These are phyloP conservation scores for Syzygium malaccense DNA, from an alignment of 441 rosid genomes.

Conservation along the genomic window DNA sequence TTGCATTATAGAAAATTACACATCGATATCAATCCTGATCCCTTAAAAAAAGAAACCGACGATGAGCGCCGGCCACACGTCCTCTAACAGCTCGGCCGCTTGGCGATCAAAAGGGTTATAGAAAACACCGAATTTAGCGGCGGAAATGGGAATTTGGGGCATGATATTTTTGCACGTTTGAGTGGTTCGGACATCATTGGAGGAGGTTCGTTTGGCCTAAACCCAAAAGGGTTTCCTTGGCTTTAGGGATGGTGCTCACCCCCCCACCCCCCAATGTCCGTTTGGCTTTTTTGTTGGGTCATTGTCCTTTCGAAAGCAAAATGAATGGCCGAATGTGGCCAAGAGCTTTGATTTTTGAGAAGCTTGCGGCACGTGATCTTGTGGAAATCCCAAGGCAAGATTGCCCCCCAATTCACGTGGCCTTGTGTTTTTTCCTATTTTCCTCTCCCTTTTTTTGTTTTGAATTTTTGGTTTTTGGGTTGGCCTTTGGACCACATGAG, in stretches of 20 bases:
- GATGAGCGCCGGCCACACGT: accelerated
- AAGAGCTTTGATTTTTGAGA: background rate
- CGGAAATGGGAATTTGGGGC: background rate
- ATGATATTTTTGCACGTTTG: background rate
- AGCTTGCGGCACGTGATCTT: background rate
- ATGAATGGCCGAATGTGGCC: background rate
- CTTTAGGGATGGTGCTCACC: background rate
- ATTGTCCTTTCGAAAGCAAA: background rate
- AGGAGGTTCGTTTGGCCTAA: background rate
- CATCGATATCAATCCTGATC: background rate
- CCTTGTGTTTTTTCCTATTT: background rate
- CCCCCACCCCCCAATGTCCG: background rate
- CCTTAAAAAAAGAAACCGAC: background rate
- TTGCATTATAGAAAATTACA: background rate
- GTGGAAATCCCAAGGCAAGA: background rate
- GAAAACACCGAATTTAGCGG: background rate
- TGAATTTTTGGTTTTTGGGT: background rate
- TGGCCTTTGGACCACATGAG: background rate
- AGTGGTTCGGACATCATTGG: background rate
- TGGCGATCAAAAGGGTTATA: background rate
- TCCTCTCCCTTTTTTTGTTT: background rate
- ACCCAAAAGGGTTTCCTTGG: background rate
- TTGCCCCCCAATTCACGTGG: background rate
- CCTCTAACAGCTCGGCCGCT: background rate
- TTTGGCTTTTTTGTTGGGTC: background rate